These are phyloP conservation scores for Podospora tetraspora DNA, from an alignment of 495 filamentous ascomycete genomes.

Conservation along the genomic window DNA sequence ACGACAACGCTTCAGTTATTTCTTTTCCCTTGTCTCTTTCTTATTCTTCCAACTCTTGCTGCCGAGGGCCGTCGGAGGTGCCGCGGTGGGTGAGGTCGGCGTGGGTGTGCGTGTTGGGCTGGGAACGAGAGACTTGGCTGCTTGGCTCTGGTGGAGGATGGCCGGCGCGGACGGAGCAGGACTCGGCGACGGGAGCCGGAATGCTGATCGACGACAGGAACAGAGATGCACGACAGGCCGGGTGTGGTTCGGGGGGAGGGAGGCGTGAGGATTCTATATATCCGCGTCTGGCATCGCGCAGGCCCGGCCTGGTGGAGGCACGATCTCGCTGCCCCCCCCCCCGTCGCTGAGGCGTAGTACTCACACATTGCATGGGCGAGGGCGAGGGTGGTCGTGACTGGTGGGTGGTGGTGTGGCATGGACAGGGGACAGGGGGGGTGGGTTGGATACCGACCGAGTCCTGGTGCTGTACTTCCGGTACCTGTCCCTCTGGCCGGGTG, in stretches of 20 bases:
- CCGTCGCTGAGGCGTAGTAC: conserved; percentile 27
- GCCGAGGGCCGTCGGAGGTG: background rate
- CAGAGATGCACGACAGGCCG: conserved; percentile 13
- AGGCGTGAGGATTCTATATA: conserved; percentile 35
- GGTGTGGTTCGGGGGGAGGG: conserved; percentile 12
- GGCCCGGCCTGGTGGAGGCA: conserved; percentile 31
- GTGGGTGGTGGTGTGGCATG: background rate
- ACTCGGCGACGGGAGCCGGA: background rate
- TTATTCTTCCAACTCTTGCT: conserved; percentile 1
- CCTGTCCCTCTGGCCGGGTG: conserved; percentile 10
- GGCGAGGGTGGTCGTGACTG: conserved; percentile 1
- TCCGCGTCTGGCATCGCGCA: conserved; percentile 22
- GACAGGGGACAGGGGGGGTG: conserved; percentile 19
- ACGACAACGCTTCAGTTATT: background rate
- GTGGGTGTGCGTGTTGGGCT: conserved; percentile 1
- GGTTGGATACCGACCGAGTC: conserved; percentile 8
- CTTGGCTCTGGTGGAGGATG: background rate
- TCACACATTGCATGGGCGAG: conserved; percentile 26
- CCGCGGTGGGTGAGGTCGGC: background rate
- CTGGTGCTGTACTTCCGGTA: conserved; percentile 3
- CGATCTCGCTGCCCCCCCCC: conserved; percentile 29
- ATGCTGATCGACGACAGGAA: background rate
- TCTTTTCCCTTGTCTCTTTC: background rate
- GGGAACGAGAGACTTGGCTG: conserved; percentile 9
- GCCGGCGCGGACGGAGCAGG: background rate